These are phyloP conservation scores for Boletus speciosus DNA, from an alignment of 768 basidiomycete species.

Conservation along the genomic window DNA sequence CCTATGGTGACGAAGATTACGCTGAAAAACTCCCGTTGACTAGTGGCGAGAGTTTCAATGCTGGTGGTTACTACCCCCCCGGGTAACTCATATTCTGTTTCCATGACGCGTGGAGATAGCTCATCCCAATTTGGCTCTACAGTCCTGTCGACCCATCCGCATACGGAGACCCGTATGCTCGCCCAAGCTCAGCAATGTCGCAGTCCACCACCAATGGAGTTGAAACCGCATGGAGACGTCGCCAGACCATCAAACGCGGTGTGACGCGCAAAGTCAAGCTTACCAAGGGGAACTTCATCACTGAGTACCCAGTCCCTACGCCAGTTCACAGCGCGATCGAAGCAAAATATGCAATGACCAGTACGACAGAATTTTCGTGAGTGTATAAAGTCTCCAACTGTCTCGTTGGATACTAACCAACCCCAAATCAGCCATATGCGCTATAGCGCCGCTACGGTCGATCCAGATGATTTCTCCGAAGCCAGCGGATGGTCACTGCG, in stretches of 20 bases:
- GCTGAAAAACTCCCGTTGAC: slow-evolving; percentile 77
- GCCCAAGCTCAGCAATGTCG: slow-evolving; percentile 50
- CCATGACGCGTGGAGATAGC: not conserved
- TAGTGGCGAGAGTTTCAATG: slow-evolving; percentile 48
- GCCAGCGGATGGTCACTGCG: slow-evolving; percentile 83
- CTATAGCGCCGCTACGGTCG: slow-evolving; percentile 88
- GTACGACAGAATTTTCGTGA: slow-evolving; percentile 88
- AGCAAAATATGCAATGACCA: slow-evolving; percentile 65
- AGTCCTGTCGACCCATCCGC: slow-evolving; percentile 52
- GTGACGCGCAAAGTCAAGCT: slow-evolving; percentile 94
- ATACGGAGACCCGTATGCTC: slow-evolving; percentile 66
- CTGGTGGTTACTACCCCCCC: slow-evolving; percentile 70
- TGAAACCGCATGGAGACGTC: slow-evolving; percentile 64
- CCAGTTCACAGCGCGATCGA: slow-evolving; percentile 83
- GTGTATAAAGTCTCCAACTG: slow-evolving; percentile 25
- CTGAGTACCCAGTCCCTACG: slow-evolving; percentile 84
- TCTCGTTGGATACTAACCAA: not conserved
- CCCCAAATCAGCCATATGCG: slow-evolving; percentile 66
- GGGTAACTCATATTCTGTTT: slow-evolving; percentile 43
- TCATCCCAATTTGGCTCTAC: slow-evolving; percentile 15
- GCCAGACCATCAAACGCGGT: slow-evolving; percentile 89
- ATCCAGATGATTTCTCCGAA: slow-evolving; percentile 84
- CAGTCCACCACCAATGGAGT: slow-evolving; percentile 52
- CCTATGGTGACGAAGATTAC: slow-evolving; percentile 65
- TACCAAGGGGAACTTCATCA: slow-evolving; percentile 89